These are phyloP conservation scores for Amphichorda felina DNA, from an alignment of 2,329 filamentous ascomycete genomes.

Conservation along the genomic window DNA sequence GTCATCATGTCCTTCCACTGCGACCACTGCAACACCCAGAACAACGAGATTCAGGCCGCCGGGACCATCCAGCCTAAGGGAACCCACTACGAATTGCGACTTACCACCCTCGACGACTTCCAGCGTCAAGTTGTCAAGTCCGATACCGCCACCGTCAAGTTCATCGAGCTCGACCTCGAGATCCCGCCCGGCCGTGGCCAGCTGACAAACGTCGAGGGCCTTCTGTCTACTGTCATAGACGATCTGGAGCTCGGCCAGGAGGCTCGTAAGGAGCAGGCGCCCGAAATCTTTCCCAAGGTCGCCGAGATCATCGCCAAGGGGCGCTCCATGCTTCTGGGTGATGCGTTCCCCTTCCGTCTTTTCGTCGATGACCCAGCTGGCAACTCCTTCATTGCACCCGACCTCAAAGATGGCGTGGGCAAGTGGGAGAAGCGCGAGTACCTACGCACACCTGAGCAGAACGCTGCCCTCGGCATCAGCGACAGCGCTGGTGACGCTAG, in stretches of 20 bases:
- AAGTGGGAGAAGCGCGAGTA: constrained; percentile 89
- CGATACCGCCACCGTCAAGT: constrained; percentile 72
- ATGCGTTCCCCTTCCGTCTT: constrained; percentile 77
- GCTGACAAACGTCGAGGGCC: constrained; percentile 85
- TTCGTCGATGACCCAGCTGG: constrained; percentile 84
- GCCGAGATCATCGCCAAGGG: constrained; percentile 64
- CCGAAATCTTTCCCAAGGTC: constrained; percentile 70
- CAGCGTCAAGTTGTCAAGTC: constrained; percentile 85
- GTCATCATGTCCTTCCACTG: constrained; percentile 96
- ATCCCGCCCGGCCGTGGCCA: constrained; percentile 85
- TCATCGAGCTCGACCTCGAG: constrained; percentile 88
- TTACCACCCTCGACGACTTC: constrained; percentile 64
- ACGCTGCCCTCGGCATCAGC: constrained; percentile 69
- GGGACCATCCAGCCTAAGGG: constrained; percentile 87
- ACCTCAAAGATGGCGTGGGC: constrained; percentile 64
- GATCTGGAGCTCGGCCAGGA: constrained; percentile 76
- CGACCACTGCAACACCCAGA: constrained; percentile 76
- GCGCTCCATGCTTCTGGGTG: constrained; percentile 64
- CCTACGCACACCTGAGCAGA: constrained; percentile 71
- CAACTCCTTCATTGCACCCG: constrained; percentile 93
- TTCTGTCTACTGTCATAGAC: constrained; percentile 65
- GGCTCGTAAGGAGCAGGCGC: constrained; percentile 63
- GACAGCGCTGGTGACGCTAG: constrained; percentile 29
- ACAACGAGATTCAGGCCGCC: constrained; percentile 89
- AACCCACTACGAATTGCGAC: constrained; percentile 67